Evolutionary conservation across 352 stramenopile species (phyloP).

Genomic region (Pythium utonaiense): DNA sequence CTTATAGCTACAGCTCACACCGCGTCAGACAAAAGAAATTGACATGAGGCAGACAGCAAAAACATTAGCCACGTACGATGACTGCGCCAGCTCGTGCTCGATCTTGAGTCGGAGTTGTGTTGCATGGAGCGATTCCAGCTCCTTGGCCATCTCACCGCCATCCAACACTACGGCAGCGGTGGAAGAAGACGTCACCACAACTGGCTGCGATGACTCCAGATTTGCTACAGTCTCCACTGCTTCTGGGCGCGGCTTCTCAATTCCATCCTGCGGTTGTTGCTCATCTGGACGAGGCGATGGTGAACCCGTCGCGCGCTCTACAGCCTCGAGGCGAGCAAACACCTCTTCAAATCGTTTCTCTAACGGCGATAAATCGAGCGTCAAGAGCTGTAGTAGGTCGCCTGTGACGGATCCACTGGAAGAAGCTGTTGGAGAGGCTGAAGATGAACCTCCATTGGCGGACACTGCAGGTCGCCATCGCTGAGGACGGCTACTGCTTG

Average conservation of each 20-base stretch:
- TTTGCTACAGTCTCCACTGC: not conserved
- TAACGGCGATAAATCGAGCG: slow-evolving; percentile 33
- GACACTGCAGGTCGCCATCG: not conserved
- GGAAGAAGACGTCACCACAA: not conserved
- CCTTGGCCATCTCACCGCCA: slow-evolving; percentile 28
- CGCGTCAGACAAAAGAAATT: too few species aligned
- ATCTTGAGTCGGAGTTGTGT: slow-evolving; percentile 57
- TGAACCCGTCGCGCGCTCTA: slow-evolving; percentile 25
- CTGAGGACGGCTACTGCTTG: not conserved
- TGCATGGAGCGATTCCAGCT: slow-evolving; percentile 52
- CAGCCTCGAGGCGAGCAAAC: slow-evolving; percentile 37
- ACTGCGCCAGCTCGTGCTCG: slow-evolving; percentile 45
- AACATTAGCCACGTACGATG: slow-evolving; percentile 13
- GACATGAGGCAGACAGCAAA: not conserved
- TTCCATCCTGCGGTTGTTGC: not conserved
- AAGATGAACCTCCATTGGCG: too few species aligned
- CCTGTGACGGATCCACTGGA: not conserved
- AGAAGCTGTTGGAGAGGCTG: not conserved
- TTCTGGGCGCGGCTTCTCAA: not conserved
- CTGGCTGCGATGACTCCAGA: not conserved
- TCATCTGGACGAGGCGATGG: not conserved
- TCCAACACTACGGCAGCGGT: slow-evolving; percentile 11
- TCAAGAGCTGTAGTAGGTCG: slow-evolving; percentile 19
- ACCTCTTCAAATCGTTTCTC: slow-evolving; percentile 50
- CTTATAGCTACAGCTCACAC: slow-evolving; percentile 19